Evolutionary conservation across 2,329 filamentous ascomycete genomes (phyloP).

Genomic region (Tothia fuscella): DNA sequence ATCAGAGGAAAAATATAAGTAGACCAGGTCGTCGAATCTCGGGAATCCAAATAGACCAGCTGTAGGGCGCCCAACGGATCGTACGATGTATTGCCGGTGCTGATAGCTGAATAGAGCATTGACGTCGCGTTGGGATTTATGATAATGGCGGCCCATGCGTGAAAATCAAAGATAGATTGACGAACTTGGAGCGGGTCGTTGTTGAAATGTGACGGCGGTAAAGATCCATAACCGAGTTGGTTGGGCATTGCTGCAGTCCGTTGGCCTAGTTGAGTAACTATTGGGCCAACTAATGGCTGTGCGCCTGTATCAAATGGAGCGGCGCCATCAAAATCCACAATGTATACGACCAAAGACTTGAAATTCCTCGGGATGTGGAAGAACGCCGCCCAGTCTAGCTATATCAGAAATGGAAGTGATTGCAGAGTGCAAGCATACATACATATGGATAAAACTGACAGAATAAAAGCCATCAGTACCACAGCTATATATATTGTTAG

Average conservation of each 20-base stretch:
- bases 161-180: constrained; percentile 45
- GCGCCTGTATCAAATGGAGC: constrained; percentile 38
- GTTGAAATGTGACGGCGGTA: constrained; percentile 39
- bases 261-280: constrained; percentile 35
- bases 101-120: constrained; percentile 43
- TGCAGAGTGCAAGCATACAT: constrained; percentile 1
- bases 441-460: constrained; percentile 44
- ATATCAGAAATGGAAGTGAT: background rate
- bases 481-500: constrained; percentile 24
- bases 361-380: constrained; percentile 39
- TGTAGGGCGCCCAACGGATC: constrained; percentile 48
- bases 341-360: constrained; percentile 38
- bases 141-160: constrained; percentile 50
- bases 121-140: constrained; percentile 51
- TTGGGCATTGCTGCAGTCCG: constrained; percentile 30
- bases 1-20: constrained; percentile 44
- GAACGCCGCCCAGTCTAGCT: constrained; percentile 43
- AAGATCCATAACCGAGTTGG: constrained; percentile 38
- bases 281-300: constrained; percentile 44
- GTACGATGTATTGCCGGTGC: constrained; percentile 44
- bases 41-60: constrained; percentile 41
- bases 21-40: constrained; percentile 44
- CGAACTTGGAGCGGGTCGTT: constrained; percentile 45
- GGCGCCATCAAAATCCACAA: constrained; percentile 52
- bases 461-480: constrained; percentile 43